Conservation (phyloP, 78 protist genomes). For the Dictyostelium brefeldianum region DNA sequence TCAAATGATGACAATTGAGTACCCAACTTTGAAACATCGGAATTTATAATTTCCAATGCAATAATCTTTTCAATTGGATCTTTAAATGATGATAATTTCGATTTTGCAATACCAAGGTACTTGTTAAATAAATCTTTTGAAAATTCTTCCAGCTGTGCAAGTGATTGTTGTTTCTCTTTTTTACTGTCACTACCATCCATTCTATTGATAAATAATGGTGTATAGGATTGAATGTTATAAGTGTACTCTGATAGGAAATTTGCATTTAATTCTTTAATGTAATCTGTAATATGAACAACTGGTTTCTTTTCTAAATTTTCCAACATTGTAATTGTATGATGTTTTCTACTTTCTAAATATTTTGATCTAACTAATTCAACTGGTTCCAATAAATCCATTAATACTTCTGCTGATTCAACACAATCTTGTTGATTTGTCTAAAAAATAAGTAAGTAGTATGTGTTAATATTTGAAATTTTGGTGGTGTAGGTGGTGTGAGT, state of each 20-base stretch:
- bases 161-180: conserved; percentile 28
- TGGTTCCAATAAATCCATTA: conserved; percentile 70
- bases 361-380: conserved; percentile 64
- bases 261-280: conserved; percentile 34
- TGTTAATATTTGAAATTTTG: background rate
- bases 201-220: conserved; percentile 57
- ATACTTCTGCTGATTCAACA: conserved; percentile 57
- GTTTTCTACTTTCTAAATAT: conserved; percentile 59
- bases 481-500: too few species aligned
- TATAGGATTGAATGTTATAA: conserved; percentile 28
- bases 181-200: conserved; percentile 58
- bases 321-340: conserved; percentile 29
- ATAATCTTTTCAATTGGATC: conserved; percentile 61
- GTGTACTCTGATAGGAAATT: conserved; percentile 35
- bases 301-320: conserved; percentile 30
- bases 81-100: conserved; percentile 47
- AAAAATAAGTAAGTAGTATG: background rate
- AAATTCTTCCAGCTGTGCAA: conserved; percentile 38
- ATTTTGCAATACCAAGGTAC: conserved; percentile 38
- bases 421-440: conserved; percentile 40
- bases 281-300: conserved; percentile 36
- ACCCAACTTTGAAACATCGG: conserved; percentile 37
- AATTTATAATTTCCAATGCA: conserved; percentile 50
- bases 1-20: conserved; percentile 33
- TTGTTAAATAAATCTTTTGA: conserved; percentile 60